Evolutionary conservation across 2,329 filamentous ascomycete genomes (phyloP).

Genomic region (Fusarium xylarioides): DNA sequence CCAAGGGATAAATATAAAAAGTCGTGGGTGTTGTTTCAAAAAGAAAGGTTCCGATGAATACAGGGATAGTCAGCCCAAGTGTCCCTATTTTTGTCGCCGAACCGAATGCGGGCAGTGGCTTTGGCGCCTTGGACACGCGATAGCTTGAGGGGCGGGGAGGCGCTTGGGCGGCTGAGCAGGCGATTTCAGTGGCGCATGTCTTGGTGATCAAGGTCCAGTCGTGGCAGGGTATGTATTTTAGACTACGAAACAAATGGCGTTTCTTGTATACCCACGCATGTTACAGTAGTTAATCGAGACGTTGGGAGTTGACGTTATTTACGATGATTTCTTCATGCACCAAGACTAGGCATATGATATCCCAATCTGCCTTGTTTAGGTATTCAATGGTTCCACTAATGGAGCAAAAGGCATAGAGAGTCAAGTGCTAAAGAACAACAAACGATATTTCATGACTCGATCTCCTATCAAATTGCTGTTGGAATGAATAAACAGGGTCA

Average conservation of each 20-base stretch:
- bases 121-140: slow-evolving; percentile 21
- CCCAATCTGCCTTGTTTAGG: neutral
- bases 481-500: neutral
- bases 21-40: slow-evolving; percentile 17
- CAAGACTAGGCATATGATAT: neutral
- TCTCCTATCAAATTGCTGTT: neutral
- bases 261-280: slow-evolving; percentile 5
- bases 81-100: slow-evolving; percentile 35
- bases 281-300: neutral
- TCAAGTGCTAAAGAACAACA: slow-evolving; percentile 4
- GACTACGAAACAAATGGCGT: slow-evolving; percentile 28
- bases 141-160: slow-evolving; percentile 8
- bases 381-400: slow-evolving; percentile 1
- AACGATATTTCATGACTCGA: neutral
- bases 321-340: neutral
- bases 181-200: slow-evolving; percentile 29
- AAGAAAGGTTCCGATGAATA: slow-evolving; percentile 20
- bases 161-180: slow-evolving; percentile 35
- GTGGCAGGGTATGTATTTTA: slow-evolving; percentile 25
- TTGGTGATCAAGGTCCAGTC: slow-evolving; percentile 25
- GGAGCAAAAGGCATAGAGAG: neutral
- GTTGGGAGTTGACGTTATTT: neutral
- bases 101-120: slow-evolving; percentile 34
- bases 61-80: slow-evolving; percentile 17
- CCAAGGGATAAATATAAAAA: slow-evolving; percentile 15